Conservation (phyloP, 495 filamentous ascomycete species). For the Neurospora sp. region DNA sequence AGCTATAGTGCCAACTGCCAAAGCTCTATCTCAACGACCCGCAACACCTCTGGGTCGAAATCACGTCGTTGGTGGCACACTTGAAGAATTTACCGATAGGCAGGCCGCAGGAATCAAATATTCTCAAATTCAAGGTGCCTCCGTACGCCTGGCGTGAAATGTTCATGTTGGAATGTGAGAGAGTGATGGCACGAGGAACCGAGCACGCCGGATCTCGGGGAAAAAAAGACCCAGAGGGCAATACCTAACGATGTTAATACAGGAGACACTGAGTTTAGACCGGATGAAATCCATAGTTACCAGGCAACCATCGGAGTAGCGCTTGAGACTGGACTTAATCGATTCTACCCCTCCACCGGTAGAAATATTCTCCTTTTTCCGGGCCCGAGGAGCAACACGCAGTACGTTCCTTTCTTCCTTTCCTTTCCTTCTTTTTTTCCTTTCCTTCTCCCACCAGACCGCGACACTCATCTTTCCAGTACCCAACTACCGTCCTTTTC, state of each 20-base stretch:
- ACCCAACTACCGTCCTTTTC: not conserved
- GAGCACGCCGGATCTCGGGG: not conserved
- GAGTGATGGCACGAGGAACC: not conserved
- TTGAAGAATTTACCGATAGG: not conserved
- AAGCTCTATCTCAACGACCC: not conserved
- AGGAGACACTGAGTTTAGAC: not conserved
- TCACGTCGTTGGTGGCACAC: not conserved
- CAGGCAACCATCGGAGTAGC: not conserved
- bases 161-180: not conserved
- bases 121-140: not conserved
- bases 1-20: too few species aligned
- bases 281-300: not conserved
- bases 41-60: not conserved
- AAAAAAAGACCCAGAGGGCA: not conserved
- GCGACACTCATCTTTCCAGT: not conserved
- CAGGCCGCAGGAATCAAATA: not conserved
- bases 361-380: not conserved
- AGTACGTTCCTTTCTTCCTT: not conserved
- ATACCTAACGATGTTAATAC: not conserved
- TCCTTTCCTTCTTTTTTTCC: not conserved
- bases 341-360: not conserved
- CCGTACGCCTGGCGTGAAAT: not conserved
- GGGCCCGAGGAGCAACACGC: not conserved
- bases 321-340: not conserved
- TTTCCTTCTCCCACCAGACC: not conserved